Conservation (phyloP, 441 rosid species). For the Cnidoscolus chayamansa region DNA sequence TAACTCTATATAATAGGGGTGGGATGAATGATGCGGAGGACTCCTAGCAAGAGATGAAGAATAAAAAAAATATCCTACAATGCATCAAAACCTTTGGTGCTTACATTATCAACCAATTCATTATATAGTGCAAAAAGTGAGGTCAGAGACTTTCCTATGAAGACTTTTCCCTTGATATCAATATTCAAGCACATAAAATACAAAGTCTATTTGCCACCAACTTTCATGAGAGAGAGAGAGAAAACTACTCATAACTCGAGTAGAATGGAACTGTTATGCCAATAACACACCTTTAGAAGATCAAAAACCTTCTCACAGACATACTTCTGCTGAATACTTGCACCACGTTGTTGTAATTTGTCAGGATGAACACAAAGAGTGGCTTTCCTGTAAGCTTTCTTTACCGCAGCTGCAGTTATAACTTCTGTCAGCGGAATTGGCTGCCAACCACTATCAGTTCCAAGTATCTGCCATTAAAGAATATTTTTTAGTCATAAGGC, state of each 20-base stretch:
- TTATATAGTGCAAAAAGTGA: background rate
- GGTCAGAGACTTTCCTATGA: background rate
- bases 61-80: background rate
- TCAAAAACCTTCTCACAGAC: slow-evolving; percentile 90
- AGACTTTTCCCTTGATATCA: background rate
- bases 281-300: slow-evolving; percentile 69
- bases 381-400: slow-evolving; percentile 93
- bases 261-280: background rate
- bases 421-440: slow-evolving; percentile 90
- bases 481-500: background rate
- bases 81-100: background rate
- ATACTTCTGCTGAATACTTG: slow-evolving; percentile 84
- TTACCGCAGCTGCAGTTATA: slow-evolving; percentile 86
- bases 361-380: slow-evolving; percentile 96
- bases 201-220: background rate
- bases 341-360: slow-evolving; percentile 89
- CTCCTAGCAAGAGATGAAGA: background rate
- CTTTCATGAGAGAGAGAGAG: background rate
- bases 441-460: slow-evolving; percentile 87
- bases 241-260: background rate
- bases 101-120: background rate
- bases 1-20: too few relatives aligned
- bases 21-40: background rate
- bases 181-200: background rate
- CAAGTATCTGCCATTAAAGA: slow-evolving; percentile 62